Evolutionary conservation across 768 basidiomycete species (phyloP), one percentile per base, ranked within the genome.

Genomic region (Cystobasidium ongulense): DNA sequence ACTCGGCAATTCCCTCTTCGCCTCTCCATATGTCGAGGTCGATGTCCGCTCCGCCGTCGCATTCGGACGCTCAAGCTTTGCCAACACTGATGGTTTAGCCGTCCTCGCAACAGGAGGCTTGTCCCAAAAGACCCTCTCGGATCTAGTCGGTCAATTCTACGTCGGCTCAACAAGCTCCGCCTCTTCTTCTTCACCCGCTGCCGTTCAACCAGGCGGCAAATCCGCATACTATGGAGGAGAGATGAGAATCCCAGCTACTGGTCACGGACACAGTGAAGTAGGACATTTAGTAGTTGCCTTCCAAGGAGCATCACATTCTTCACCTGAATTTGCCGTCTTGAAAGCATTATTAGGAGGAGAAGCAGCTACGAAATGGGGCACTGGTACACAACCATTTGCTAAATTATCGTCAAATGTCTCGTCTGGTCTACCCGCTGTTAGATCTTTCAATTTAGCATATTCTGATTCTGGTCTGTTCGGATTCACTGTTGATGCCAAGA

Each of bases 381-480:
- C 86, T 74, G 87, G 90, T 31, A 78, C 86, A 17, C 88, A 91
- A 1, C 86, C 90, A 13, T 83, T 94, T 75, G 83, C 89, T 11
- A 82, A 86, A 66, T 82, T 83, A 63, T 80, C 89, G 25, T 87
- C 88, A n/a, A 79, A 80, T 72, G 85, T 86, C 52, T 84, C 89
- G 0, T 85, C 85, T 29, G 39, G 25, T 52, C 23, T 31, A 13
- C 59, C 66, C 38, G 35, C 36, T 36, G 89, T 89, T 70, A 85
- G 88, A 80, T 82, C 88, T 13, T 87, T 96, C 66, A 86, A 90
- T 79, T 84, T 93, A 15, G 88, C 90, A 17, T 98, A 98, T 83
- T 91, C 92, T 18, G 95, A 98, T 80, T 94, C 92, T 1, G 84
- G 89, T 7, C 85, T 99, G 63, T 87, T 95, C 74, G 93, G 93